Base-by-base conservation (phyloP, 306 rosid genomes). In the Trifolium pratense region DNA sequence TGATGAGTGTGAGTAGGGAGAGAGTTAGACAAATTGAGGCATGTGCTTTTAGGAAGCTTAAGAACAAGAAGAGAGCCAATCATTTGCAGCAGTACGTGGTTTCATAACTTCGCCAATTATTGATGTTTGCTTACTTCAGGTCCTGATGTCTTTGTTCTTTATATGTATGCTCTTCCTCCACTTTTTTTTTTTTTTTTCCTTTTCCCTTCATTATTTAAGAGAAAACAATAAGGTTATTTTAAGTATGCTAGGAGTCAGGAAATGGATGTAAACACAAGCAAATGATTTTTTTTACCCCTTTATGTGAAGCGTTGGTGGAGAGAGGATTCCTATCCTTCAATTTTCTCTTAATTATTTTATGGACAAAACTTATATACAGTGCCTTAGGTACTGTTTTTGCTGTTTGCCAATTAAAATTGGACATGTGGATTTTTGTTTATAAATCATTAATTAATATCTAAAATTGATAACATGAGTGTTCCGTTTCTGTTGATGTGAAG, bases 1-100 rank as follows among this genome's bases (percentile, higher is more conserved):
- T 82, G 75, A 85, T 94, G 91, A 95, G 96, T 42, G 95, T 94
- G 48, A 94, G 96, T 83, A 89, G 97, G 72, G 98, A 94, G 87
- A 91, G 98, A 87, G 67, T 94, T 66, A 87, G 98, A 76, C 98
- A 94, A 78, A 88, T 94, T 55, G 98, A 94, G 83, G 82, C 88
- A 1, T 83, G 90, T 78, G 98, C 96, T 20, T 89, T 94, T 78
- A 83, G 96, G 73, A 94, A 89, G 83, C 91, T 94, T 70, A 91
- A 89, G 89, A 91, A 84, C 89, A 91, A 88, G 91, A 94, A 82
- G 83, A 89, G 95, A 82, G 92, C 85, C 79, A 84, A 84, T 73
- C 87, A 94, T 84, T 88, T 94, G 85, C 90, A 86, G 84, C 97
- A 91, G 84, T 94, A 94, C 84, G 40, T 87, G 80, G 64, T 84